Evolutionary conservation across 495 filamentous ascomycete genomes (phyloP), one percentile per base, ranked within the genome.

Genomic region (Penicillium macrosclerotiorum): DNA sequence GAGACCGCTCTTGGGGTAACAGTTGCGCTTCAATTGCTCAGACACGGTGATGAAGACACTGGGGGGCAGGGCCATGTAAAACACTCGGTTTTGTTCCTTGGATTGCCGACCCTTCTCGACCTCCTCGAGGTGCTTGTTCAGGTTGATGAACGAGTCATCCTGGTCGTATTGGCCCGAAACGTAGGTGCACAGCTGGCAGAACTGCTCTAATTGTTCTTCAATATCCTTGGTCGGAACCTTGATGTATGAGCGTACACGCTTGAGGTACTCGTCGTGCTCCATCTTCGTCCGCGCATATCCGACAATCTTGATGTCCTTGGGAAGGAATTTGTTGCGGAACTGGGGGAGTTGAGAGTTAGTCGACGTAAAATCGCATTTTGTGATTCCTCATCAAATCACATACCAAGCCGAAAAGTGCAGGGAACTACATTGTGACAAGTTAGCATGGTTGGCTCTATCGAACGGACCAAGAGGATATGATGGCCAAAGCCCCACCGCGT

Each of bases 211-310:
- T 64, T 96, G 91, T 66, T 95, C 84, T 71, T 99, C 90, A 60
- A 95, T 87, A 49, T 97, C 94, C 78, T 96, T 96, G 39, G 91
- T 94, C 17, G 94, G 94, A 12, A 90, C 90, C 82, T 99, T 97
- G 74, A 99, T 99, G 71, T 96, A 93, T 46, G 90, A 95, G 73
- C 87, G 90, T 72, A 97, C 89, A 44, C 94, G 82, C 69, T 82
- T 86, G 57, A 96, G 76, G 72, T 88, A 97, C 68, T 97, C 94
- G 52, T 88, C 85, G 62, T 89, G 89, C 74, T 97, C 91, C 94
- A 99, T 99, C 76, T 95, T 95, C 53, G 94, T 99, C 62, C 94
- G 84, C 51, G 94, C 94, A 88, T 99, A 99, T 76, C 94, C 94
- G 60, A 99, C 82, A 64, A 99, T 96, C 65, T 84, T 88, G 71